Evolutionary conservation across 2,329 filamentous ascomycete genomes (phyloP).

Genomic region (Aureobasidium sp.): DNA sequence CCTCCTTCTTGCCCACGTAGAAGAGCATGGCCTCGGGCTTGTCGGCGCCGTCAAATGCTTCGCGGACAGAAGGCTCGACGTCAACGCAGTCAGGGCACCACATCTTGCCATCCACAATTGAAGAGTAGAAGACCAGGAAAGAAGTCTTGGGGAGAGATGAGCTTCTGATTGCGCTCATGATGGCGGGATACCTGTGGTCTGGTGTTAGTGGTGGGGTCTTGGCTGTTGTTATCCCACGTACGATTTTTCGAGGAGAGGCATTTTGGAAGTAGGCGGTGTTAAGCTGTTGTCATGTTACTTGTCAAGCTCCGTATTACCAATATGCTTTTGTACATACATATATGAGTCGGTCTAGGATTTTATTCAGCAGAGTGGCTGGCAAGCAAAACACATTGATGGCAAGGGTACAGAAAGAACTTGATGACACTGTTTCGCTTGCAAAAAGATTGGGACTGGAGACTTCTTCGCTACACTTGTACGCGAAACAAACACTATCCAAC

Average conservation of each 20-base stretch:
- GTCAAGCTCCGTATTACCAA: no score
- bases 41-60: not conserved
- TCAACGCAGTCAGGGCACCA: conserved; percentile 2
- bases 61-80: not conserved
- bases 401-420: not conserved
- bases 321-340: not conserved
- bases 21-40: not conserved
- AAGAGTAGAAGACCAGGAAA: conserved; percentile 2
- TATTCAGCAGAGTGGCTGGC: not conserved
- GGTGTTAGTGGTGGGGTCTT: not conserved
- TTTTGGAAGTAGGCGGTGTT: not conserved
- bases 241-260: conserved; percentile 6
- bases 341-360: not conserved
- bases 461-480: not conserved
- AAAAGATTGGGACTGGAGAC: not conserved
- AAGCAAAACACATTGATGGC: not conserved
- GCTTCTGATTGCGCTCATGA: not conserved
- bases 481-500: not conserved
- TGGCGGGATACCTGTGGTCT: not conserved
- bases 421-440: not conserved
- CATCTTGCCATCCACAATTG: not conserved
- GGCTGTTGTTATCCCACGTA: not conserved
- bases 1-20: conserved; percentile 1
- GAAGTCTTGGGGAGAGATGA: not conserved
- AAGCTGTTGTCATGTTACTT: not conserved